Conservation (phyloP, 108 stramenopile genomes). For the Chaetoceros muelleri region DNA sequence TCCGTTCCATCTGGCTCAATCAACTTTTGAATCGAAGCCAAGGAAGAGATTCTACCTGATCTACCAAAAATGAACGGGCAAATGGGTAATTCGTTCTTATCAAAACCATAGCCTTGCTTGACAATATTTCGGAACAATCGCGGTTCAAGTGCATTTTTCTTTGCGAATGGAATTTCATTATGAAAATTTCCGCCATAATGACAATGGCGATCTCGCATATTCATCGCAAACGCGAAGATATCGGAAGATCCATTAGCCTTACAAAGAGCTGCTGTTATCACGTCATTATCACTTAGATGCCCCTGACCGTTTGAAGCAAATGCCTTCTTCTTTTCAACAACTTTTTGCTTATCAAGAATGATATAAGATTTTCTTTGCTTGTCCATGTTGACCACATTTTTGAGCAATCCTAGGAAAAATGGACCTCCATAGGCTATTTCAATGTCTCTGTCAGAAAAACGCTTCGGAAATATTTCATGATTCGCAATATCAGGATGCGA, state of each 20-base stretch:
- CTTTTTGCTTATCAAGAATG: neutral
- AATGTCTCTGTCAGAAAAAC: neutral
- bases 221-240: neutral
- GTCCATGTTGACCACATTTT: neutral
- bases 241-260: neutral
- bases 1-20: neutral
- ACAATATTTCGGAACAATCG: neutral
- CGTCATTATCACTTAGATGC: neutral
- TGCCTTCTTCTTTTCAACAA: neutral
- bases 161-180: neutral
- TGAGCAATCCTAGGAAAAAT: neutral
- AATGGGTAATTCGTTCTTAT: neutral
- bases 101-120: neutral
- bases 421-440: neutral
- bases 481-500: neutral
- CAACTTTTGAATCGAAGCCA: neutral
- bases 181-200: neutral
- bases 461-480: neutral
- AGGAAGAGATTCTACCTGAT: neutral
- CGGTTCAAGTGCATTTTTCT: neutral
- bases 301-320: neutral
- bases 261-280: neutral
- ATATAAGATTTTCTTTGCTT: neutral
- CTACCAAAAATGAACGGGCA: neutral
- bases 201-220: neutral